A percentile compares a stretch with the other conserved stretches of the same genome.
phyloP scores from a whole-genome alignment of 345 rosid species.

The Erucastrum elatum region DNA sequence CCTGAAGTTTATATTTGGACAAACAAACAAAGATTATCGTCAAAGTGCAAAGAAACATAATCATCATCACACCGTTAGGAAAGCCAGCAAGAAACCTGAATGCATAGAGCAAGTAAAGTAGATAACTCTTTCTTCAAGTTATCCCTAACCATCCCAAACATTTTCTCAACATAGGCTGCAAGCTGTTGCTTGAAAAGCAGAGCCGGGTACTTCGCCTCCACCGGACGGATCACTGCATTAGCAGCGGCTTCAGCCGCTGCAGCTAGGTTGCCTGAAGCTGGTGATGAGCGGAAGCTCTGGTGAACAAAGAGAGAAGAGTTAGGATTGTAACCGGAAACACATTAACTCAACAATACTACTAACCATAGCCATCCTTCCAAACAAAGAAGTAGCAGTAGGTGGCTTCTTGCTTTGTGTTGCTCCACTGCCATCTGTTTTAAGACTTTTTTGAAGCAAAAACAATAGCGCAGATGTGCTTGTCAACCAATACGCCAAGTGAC shows the following conservation, averaged over 20 bases:
- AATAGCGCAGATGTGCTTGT: constrained; percentile 82
- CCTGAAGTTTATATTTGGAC: constrained; percentile 48
- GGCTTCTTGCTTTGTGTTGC: constrained; percentile 67
- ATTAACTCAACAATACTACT: constrained; percentile 6
- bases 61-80: neutral
- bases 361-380: constrained; percentile 97
- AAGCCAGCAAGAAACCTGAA: constrained; percentile 61
- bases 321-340: neutral
- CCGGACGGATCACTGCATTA: constrained; percentile 72
- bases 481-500: constrained; percentile 97
- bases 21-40: constrained; percentile 13
- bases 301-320: constrained; percentile 27
- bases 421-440: constrained; percentile 74
- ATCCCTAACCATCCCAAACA: constrained; percentile 96
- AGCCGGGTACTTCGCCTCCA: constrained; percentile 98
- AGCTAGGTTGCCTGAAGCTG: constrained; percentile 71
- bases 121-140: constrained; percentile 90
- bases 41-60: neutral
- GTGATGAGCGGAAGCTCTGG: constrained; percentile 95
- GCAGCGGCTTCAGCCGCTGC: constrained; percentile 80
- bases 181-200: constrained; percentile 97
- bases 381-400: constrained; percentile 75
- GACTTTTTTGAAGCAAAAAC: constrained; percentile 86
- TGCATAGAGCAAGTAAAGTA: constrained; percentile 81
- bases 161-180: constrained; percentile 98